Evolutionary conservation across 2,329 filamentous ascomycete species (phyloP).

Genomic region (Talaromyces sp.): DNA sequence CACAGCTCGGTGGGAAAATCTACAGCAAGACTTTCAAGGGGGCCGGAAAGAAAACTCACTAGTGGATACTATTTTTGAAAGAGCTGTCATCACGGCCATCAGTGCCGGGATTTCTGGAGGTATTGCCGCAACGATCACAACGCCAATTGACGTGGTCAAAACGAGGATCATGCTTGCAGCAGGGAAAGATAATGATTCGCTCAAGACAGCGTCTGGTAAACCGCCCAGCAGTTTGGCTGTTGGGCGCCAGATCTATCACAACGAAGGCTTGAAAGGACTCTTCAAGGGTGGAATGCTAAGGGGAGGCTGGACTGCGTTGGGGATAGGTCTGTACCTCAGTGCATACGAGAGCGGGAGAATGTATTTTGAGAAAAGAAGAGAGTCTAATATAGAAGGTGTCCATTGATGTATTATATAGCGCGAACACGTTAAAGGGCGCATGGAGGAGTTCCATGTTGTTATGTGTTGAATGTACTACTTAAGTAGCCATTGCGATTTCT

Average conservation of each 20-base stretch:
- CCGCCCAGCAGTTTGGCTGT: constrained; percentile 37
- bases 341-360: constrained; percentile 76
- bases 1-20: constrained; percentile 34
- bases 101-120: constrained; percentile 70
- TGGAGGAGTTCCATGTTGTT: background rate
- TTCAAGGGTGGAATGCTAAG: constrained; percentile 69
- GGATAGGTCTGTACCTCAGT: constrained; percentile 77
- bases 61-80: constrained; percentile 50
- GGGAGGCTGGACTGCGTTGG: constrained; percentile 73
- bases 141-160: constrained; percentile 84
- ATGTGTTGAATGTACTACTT: background rate
- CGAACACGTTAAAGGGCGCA: too few species aligned
- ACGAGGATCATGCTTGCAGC: constrained; percentile 79
- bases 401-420: background rate
- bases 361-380: constrained; percentile 39
- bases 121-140: constrained; percentile 73
- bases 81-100: constrained; percentile 62
- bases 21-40: constrained; percentile 14
- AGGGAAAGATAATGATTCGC: constrained; percentile 22
- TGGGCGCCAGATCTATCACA: constrained; percentile 57
- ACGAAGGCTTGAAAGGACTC: constrained; percentile 65
- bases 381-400: constrained; percentile 5
- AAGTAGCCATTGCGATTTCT: background rate
- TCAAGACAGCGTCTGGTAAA: background rate
- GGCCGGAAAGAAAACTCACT: constrained; percentile 25